Conservation (phyloP, 345 rosid genomes). For the Arabis alpina region DNA sequence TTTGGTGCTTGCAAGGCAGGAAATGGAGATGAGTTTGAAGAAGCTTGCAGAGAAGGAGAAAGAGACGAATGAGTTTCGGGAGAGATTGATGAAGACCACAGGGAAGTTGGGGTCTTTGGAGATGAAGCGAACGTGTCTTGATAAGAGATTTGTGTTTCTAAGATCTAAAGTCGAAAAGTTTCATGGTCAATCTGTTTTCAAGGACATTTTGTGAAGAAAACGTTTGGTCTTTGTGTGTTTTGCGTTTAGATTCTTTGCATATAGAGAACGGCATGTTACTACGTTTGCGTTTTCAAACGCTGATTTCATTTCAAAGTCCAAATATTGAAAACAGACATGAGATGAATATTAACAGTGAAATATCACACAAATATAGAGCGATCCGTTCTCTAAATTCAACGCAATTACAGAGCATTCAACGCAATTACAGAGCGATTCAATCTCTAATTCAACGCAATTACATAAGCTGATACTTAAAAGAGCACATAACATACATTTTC, state of each 20-base stretch:
- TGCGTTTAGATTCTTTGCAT: background rate
- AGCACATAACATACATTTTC: conserved; percentile 31
- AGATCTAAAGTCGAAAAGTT: conserved; percentile 38
- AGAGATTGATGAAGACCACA: conserved; percentile 34
- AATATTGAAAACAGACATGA: background rate
- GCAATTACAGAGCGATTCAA: background rate
- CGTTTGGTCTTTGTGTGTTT: too few relatives aligned
- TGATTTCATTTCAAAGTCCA: background rate
- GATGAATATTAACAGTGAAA: conserved; percentile 14
- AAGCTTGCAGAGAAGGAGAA: conserved; percentile 27
- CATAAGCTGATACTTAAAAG: background rate
- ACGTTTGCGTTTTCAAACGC: background rate
- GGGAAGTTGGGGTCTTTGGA: conserved; percentile 36
- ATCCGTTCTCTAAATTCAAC: conserved; percentile 2
- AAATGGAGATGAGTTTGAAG: conserved; percentile 29
- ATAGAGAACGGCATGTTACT: background rate
- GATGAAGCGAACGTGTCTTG: conserved; percentile 24
- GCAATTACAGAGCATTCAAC: background rate
- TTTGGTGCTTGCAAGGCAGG: conserved; percentile 25
- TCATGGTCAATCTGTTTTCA: conserved; percentile 34
- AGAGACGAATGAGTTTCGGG: conserved; percentile 26
- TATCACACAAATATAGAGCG: conserved; percentile 7
- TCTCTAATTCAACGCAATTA: conserved; percentile 6
- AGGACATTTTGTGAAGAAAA: conserved; percentile 23
- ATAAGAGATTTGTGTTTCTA: conserved; percentile 29